phyloP scores from a whole-genome alignment of 1,284 basidiomycete genomes.

The Apiotrichum sp. region DNA sequence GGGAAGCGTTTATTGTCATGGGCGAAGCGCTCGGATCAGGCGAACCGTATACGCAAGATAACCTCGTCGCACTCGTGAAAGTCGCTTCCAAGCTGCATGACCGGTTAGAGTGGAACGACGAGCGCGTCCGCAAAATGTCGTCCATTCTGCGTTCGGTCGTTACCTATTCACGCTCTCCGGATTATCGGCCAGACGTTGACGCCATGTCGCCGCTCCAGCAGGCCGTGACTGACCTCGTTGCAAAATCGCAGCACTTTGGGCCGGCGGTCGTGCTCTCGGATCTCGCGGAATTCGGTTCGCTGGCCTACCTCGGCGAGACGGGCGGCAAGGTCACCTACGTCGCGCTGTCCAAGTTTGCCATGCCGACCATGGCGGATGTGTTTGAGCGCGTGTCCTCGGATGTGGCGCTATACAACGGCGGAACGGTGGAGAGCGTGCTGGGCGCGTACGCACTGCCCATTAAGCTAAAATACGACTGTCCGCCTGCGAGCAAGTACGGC shows the following conservation, averaged over 20 bases:
- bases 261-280: slow-evolving; percentile 71
- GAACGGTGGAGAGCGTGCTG: slow-evolving; percentile 75
- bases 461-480: slow-evolving; percentile 91
- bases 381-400: slow-evolving; percentile 43
- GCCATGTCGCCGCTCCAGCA: slow-evolving; percentile 73
- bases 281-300: slow-evolving; percentile 73
- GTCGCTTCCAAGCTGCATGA: slow-evolving; percentile 29
- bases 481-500: slow-evolving; percentile 73
- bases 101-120: slow-evolving; percentile 45
- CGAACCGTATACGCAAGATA: slow-evolving; percentile 73
- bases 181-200: slow-evolving; percentile 83
- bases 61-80: slow-evolving; percentile 57
- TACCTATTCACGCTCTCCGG: slow-evolving; percentile 73
- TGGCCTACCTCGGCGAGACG: slow-evolving; percentile 76
- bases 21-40: slow-evolving; percentile 53
- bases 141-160: slow-evolving; percentile 71
- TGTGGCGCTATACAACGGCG: slow-evolving; percentile 61
- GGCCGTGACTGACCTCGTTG: slow-evolving; percentile 63
- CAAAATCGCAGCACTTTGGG: slow-evolving; percentile 52
- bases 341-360: slow-evolving; percentile 74
- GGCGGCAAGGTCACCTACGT: slow-evolving; percentile 73
- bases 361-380: slow-evolving; percentile 71
- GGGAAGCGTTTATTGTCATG: slow-evolving; percentile 65
- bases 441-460: slow-evolving; percentile 82
- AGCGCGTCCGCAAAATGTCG: slow-evolving; percentile 63